phyloP scores from a whole-genome alignment of 2,329 filamentous ascomycete genomes.

The Colletotrichum tofieldiae region DNA sequence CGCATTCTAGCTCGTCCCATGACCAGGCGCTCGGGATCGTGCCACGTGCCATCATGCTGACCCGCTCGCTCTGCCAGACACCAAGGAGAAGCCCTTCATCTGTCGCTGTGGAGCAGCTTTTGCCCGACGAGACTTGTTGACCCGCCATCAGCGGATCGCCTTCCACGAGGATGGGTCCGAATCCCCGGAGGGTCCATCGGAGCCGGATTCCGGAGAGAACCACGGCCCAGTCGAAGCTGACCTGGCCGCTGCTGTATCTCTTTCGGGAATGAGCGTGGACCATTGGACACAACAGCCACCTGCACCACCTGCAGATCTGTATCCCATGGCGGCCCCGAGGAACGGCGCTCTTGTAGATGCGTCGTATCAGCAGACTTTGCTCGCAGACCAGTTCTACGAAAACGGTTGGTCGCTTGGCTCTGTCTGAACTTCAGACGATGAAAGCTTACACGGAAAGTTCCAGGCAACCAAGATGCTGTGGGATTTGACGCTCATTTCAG shows the following conservation, averaged over 20 bases:
- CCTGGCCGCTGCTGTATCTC: constrained; percentile 50
- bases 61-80: constrained; percentile 52
- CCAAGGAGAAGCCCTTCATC: constrained; percentile 64
- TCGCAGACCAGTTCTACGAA: constrained; percentile 46
- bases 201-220: constrained; percentile 48
- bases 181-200: constrained; percentile 32
- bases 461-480: constrained; percentile 33
- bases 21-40: constrained; percentile 4
- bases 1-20: constrained; percentile 3
- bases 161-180: constrained; percentile 52
- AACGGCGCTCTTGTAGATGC: constrained; percentile 33
- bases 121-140: constrained; percentile 61
- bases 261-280: constrained; percentile 52
- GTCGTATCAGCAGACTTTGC: constrained; percentile 49
- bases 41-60: constrained; percentile 30
- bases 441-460: not conserved
- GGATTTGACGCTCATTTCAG: constrained; percentile 53
- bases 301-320: constrained; percentile 21
- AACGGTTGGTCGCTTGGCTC: constrained; percentile 38
- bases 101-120: constrained; percentile 62
- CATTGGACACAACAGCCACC: constrained; percentile 45
- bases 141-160: constrained; percentile 59
- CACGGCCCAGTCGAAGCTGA: constrained; percentile 49
- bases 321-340: constrained; percentile 32
- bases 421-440: not conserved